Conservation (phyloP, 169 alveolate species). For the Eimeria acervulina region DNA sequence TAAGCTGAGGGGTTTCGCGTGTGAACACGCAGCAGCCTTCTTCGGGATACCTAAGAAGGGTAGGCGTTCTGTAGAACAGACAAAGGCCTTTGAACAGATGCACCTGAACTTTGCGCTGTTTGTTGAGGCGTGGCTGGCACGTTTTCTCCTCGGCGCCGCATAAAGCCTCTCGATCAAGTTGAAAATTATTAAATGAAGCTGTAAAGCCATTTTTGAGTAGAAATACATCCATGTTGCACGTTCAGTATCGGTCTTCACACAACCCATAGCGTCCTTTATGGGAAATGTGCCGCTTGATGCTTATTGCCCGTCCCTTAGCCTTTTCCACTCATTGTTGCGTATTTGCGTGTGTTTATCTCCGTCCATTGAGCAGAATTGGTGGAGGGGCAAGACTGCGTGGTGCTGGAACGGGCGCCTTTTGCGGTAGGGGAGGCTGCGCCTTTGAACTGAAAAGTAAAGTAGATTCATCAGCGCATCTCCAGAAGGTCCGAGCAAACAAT, state of each 20-base stretch:
- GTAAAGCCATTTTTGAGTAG: not conserved
- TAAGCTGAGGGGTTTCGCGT: slow-evolving; percentile 77
- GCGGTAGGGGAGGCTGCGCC: slow-evolving; percentile 17
- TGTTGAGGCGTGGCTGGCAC: not conserved
- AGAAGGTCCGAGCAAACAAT: not conserved
- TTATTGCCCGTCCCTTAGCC: not conserved
- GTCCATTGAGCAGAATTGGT: slow-evolving; percentile 47
- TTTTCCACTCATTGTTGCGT: not conserved
- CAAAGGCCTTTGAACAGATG: not conserved
- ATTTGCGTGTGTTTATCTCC: not conserved
- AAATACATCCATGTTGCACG: not conserved
- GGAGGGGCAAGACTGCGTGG: slow-evolving; percentile 72
- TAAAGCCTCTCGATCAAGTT: not conserved
- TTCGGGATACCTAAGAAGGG: slow-evolving; percentile 74
- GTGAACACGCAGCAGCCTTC: slow-evolving; percentile 78
- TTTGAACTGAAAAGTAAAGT: not conserved
- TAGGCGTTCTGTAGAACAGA: not conserved
- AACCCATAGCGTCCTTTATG: not conserved
- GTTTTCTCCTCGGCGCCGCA: not conserved
- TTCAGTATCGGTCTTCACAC: not conserved
- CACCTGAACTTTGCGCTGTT: not conserved
- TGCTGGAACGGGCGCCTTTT: slow-evolving; percentile 63
- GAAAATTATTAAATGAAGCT: not conserved
- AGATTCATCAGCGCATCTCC: not conserved
- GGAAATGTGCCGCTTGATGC: not conserved